Base-by-base conservation (phyloP, 257 asterid species). In the Ligustrum vulgare region DNA sequence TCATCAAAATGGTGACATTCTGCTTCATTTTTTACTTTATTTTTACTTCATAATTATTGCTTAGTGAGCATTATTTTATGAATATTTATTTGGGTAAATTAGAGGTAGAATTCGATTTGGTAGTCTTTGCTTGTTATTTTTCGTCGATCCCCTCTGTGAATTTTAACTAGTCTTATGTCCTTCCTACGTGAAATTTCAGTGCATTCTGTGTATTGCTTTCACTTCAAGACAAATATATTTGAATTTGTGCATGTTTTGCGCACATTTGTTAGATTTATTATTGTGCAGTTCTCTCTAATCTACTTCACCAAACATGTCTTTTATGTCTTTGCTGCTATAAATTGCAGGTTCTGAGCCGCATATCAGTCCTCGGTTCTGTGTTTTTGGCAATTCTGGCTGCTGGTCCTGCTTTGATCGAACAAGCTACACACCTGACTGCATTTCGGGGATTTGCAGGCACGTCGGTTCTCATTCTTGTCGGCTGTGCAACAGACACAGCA, bases 401-500 rank as follows among this genome's bases (percentile, higher is more conserved):
- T 39, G 99, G 98, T 31, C 99, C 99, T n/a, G 99, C 97, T 32
- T 89, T 91, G 77, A 84, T 94, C 43, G 99, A 94, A 81, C 99
- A 94, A 82, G 91, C 91, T 1, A 94, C 99, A 15, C 97, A 94
- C 75, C 92, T 94, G 74, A 86, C 98, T 22, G 97, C 99, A 32
- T 94, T 94, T 70, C 88, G 97, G 72, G 99, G 98, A 62, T 94
- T 94, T 11, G 99, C 99, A 0, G 99, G 99, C 77, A 94, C 99
- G 3, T 94, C 99, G 0, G 96, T 94, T 75, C 94, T 94, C 70
- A 94, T 94, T 84, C 98, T 94, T 25, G 99, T 94, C 22, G 99
- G 99, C 37, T 94, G 99, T 81, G 99, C 99, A 1, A 92, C 97
- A 11, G 99, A 94, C 84, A 92, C 99, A 0, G 98, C 99, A 51